phyloP scores from a whole-genome alignment of 306 rosid species.

The Lathyrus oleraceus region DNA sequence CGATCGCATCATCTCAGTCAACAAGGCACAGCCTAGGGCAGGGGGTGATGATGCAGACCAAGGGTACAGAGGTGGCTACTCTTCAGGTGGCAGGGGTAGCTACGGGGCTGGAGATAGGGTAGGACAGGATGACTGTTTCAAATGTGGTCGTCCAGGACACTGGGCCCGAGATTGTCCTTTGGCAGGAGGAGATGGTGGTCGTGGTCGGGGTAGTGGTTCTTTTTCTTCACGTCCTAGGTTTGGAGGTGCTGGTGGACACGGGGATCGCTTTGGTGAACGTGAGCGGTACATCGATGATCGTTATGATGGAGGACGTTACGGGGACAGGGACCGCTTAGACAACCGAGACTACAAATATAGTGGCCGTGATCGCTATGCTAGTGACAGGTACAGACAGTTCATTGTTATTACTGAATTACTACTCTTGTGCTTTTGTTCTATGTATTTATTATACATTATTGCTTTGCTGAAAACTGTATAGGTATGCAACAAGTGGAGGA shows the following conservation, averaged over 20 bases:
- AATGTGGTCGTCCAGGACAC: conserved; percentile 95
- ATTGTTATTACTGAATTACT: conserved; percentile 4
- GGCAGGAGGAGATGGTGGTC: conserved; percentile 69
- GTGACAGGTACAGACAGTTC: conserved; percentile 66
- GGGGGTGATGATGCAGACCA: conserved; percentile 78
- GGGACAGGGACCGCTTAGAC: conserved; percentile 80
- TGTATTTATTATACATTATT: not conserved
- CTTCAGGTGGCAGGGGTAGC: conserved; percentile 82
- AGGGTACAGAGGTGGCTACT: conserved; percentile 74
- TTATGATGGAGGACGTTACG: conserved; percentile 81
- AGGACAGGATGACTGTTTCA: conserved; percentile 94
- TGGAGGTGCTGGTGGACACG: conserved; percentile 68
- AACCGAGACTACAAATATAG: conserved; percentile 82
- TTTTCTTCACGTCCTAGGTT: conserved; percentile 82
- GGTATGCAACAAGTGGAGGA: conserved; percentile 70
- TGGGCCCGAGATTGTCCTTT: conserved; percentile 97
- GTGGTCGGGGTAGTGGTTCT: conserved; percentile 69
- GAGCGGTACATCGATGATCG: conserved; percentile 75
- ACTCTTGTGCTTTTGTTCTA: not conserved
- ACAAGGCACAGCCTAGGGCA: conserved; percentile 90
- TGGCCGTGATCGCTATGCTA: conserved; percentile 69
- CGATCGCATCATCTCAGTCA: conserved; percentile 83
- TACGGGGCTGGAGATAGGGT: conserved; percentile 70
- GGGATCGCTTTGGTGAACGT: conserved; percentile 76
- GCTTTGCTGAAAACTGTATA: conserved; percentile 33